Evolutionary conservation across 805 yeast genomes (phyloP).

Genomic region (Metschnikowia cerradonensis): DNA sequence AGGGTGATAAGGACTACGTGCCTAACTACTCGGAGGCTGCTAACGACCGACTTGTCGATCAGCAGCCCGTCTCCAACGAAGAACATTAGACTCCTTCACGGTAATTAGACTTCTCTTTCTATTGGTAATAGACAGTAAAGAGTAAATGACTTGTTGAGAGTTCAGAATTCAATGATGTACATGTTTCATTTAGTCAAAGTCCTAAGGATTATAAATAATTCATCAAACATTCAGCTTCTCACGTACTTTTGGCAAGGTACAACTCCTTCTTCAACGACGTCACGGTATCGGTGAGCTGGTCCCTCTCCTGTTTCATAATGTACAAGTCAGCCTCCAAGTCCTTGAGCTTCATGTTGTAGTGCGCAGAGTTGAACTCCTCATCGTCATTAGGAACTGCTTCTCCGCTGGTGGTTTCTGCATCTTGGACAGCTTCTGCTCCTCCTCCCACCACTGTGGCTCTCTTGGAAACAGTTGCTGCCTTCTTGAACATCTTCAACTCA

Average conservation of each 20-base stretch:
- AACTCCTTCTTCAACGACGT: constrained; percentile 57
- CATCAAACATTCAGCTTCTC: neutral
- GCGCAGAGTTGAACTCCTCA: constrained; percentile 41
- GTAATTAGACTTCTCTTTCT: no score
- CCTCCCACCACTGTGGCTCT: constrained; percentile 10
- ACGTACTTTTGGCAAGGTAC: constrained; percentile 18
- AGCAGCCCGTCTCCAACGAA: neutral
- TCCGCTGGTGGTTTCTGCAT: constrained; percentile 6
- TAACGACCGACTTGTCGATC: constrained; percentile 23
- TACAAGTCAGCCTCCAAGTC: constrained; percentile 82
- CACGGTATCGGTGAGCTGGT: constrained; percentile 64
- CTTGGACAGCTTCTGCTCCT: constrained; percentile 18
- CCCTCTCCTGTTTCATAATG: constrained; percentile 79
- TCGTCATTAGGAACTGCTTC: constrained; percentile 15
- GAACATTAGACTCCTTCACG: neutral
- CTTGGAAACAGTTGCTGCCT: constrained; percentile 34
- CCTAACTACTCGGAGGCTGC: constrained; percentile 31
- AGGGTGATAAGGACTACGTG: constrained; percentile 27
- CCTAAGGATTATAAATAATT: no score
- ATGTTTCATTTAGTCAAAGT: no score
- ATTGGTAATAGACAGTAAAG: no score
- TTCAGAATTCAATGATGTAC: no score
- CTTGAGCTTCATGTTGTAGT: constrained; percentile 69
- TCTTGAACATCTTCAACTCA: constrained; percentile 54
- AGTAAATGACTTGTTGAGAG: no score